phyloP scores from a whole-genome alignment of 176 grass and related monocot genomes.

The Stipa capillata region DNA sequence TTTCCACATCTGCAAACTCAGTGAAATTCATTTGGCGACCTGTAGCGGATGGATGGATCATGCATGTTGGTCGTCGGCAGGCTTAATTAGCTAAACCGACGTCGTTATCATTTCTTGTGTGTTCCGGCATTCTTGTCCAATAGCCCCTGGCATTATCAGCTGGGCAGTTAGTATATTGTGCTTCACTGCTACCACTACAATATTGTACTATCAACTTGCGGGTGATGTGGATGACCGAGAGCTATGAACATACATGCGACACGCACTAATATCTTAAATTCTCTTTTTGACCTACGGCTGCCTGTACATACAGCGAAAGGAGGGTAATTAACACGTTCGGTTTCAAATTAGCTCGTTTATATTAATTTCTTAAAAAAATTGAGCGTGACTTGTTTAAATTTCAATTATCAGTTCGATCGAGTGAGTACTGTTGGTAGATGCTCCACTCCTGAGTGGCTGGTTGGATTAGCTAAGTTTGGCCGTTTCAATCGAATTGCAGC shows the following conservation, averaged over 20 bases:
- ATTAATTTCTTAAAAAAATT: too few relatives aligned
- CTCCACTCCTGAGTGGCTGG: not conserved
- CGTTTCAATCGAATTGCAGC: not conserved
- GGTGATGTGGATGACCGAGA: not conserved
- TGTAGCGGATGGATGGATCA: not conserved
- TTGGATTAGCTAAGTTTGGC: not conserved
- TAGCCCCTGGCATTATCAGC: slow-evolving; percentile 16
- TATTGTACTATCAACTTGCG: not conserved
- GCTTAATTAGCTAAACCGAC: slow-evolving; percentile 17
- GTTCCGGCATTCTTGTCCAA: slow-evolving; percentile 30
- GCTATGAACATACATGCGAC: not conserved
- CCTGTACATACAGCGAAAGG: not conserved
- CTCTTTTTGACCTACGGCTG: not conserved
- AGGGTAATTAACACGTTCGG: not conserved
- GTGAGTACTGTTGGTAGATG: not conserved
- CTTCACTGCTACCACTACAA: not conserved
- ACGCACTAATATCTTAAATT: not conserved
- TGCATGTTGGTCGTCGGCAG: not conserved
- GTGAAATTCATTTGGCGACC: not conserved
- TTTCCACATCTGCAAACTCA: not conserved
- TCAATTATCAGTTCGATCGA: not conserved
- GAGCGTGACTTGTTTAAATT: not conserved
- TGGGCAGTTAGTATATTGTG: not conserved
- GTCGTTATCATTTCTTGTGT: slow-evolving; percentile 24
- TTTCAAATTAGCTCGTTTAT: too few relatives aligned